Base-by-base conservation (phyloP, 2,329 filamentous ascomycete species). In the Tolypocladium sp. region DNA sequence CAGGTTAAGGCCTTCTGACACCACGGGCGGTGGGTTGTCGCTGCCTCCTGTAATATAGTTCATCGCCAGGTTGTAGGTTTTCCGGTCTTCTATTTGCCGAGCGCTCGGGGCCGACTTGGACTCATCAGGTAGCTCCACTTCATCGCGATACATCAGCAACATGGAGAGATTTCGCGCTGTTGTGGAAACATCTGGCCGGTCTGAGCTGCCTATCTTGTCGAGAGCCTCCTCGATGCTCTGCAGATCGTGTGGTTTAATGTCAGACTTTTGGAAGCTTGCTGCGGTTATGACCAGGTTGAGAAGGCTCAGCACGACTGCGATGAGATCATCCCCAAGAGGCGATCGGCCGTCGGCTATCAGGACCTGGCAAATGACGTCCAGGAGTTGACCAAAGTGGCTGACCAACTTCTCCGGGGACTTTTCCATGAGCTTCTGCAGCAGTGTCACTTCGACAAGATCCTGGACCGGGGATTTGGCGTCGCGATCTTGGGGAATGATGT, bases 401-500 rank as follows among this genome's bases (percentile, higher is more conserved):
- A 88, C 81, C 15, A 91, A 77, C 62, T 83, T 85, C 27, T 87
- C 82, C 1, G 85, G 81, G 53, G 87, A 80, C 53, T 76, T 79
- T 30, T 83, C 81, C 70, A 90, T 83, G 72, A 91, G 79, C 40
- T 79, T 81, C 65, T 89, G 85, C 9, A 90, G 76, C 0, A 90
- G 71, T 55, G 84, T 84, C 6, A 85, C 77, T 62, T 88, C 79
- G 7, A 81, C 70, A 1, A 91, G 72, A 4, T 78, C 76, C 5
- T 67, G 68, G 3, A 84, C 60, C 0, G 81, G 74, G 53, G 82
- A 77, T 1, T 69, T 65, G 0, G 66, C 58, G 4, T 72, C 64
- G 2, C 74, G 68, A 25, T 72, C 65, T 12, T 66, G 63, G 7
- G 74, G 60, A 4, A 68, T 60, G 6, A 68, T 62, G n/a, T 69